Evolutionary conservation across 352 stramenopile genomes (phyloP).

Genomic region (Phytopythium aichiense): DNA sequence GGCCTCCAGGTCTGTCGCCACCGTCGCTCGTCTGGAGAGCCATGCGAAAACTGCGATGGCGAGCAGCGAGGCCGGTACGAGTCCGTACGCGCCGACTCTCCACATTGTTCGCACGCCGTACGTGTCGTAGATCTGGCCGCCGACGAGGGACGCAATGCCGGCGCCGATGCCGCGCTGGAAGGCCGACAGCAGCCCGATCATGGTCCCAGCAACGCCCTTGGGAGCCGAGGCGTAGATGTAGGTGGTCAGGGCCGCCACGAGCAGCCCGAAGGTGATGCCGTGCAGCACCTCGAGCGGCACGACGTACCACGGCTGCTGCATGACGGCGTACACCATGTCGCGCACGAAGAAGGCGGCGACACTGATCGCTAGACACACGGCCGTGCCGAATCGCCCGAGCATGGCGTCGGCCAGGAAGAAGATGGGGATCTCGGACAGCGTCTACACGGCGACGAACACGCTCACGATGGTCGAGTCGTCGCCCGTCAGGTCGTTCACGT

Average conservation of each 20-base stretch:
- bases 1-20: slow-evolving; percentile 10
- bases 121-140: slow-evolving; percentile 52
- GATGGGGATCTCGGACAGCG: slow-evolving; percentile 46
- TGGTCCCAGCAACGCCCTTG: slow-evolving; percentile 33
- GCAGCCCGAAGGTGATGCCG: slow-evolving; percentile 44
- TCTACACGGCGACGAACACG: slow-evolving; percentile 47
- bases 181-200: slow-evolving; percentile 53
- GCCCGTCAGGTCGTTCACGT: slow-evolving; percentile 48
- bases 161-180: slow-evolving; percentile 46
- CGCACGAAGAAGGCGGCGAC: slow-evolving; percentile 38
- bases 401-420: slow-evolving; percentile 56
- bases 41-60: slow-evolving; percentile 14
- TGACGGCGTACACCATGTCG: slow-evolving; percentile 48
- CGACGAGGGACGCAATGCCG: slow-evolving; percentile 41
- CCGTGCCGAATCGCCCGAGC: slow-evolving; percentile 34
- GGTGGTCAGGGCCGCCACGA: slow-evolving; percentile 35
- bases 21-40: slow-evolving; percentile 2
- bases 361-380: slow-evolving; percentile 39
- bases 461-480: slow-evolving; percentile 43
- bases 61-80: slow-evolving; percentile 15
- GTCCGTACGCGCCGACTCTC: slow-evolving; percentile 33
- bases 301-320: slow-evolving; percentile 46
- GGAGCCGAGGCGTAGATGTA: slow-evolving; percentile 45
- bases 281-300: slow-evolving; percentile 60
- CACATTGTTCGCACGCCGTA: slow-evolving; percentile 44